Evolutionary conservation across 371 early-diverging fungal species (phyloP).

Genomic region (Umbelopsis sp.): DNA sequence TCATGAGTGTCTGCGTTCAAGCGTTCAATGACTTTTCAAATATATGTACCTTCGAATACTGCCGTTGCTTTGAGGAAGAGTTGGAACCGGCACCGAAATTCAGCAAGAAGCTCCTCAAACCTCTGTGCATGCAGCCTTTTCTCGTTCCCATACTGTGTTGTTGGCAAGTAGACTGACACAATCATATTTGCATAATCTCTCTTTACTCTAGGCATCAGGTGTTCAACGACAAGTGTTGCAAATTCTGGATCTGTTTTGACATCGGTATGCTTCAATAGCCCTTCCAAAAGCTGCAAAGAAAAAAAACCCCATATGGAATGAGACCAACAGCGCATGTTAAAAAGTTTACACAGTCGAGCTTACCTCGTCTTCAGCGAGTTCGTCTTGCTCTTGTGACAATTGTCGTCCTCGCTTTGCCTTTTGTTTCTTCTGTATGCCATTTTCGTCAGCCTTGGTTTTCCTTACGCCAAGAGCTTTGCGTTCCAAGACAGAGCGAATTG

Average conservation of each 20-base stretch:
- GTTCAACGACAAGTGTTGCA: neutral
- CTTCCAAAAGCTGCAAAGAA: neutral
- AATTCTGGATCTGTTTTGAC: neutral
- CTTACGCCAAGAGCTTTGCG: neutral
- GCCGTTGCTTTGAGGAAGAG: neutral
- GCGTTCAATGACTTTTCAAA: neutral
- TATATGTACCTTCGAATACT: neutral
- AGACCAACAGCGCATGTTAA: neutral
- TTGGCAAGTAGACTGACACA: neutral
- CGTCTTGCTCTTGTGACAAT: neutral
- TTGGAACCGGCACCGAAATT: neutral
- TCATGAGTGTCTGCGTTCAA: neutral
- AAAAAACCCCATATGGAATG: too few relatives aligned
- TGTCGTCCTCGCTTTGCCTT: neutral
- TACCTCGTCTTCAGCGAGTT: constrained; percentile 2
- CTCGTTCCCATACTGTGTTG: neutral
- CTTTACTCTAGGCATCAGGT: neutral
- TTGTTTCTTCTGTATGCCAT: neutral
- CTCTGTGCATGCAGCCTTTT: neutral
- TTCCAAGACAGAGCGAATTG: neutral
- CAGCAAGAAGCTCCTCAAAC: neutral
- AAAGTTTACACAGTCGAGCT: neutral
- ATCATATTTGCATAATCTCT: neutral
- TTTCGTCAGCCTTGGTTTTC: neutral
- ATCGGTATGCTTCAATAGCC: neutral